phyloP scores from a whole-genome alignment of 225 moss, liverwort and hornwort species.

The Anthoceros angustus region DNA sequence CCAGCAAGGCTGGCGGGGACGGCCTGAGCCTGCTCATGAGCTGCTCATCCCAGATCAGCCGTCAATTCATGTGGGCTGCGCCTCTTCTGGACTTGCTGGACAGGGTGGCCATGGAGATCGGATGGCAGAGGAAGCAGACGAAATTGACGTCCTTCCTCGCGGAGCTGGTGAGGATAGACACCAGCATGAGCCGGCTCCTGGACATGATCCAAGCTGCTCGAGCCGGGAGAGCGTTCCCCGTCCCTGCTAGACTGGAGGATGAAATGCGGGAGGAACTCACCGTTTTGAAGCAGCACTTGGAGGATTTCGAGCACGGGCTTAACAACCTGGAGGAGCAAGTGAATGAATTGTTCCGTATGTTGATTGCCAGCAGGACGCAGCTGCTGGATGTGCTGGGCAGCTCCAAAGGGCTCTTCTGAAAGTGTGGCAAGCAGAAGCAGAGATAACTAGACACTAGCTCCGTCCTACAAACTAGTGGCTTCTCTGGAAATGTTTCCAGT shows the following conservation, averaged over 20 bases:
- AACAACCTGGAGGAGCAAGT: constrained; percentile 22
- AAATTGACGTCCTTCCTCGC: constrained; percentile 20
- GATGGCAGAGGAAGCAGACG: constrained; percentile 19
- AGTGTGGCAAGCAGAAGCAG: neutral
- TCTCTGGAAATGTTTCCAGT: neutral
- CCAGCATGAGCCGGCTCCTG: constrained; percentile 11
- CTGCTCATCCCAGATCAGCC: constrained; percentile 15
- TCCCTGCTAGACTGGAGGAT: constrained; percentile 5
- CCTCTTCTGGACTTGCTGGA: constrained; percentile 20
- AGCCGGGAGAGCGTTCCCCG: constrained; percentile 10
- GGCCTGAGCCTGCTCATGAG: constrained; percentile 12
- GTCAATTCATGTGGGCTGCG: constrained; percentile 20
- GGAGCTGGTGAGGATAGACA: constrained; percentile 23
- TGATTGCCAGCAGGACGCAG: constrained; percentile 21
- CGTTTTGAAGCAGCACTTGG: constrained; percentile 11
- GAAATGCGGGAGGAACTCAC: constrained; percentile 11
- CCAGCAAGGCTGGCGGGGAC: constrained; percentile 22
- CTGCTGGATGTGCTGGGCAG: constrained; percentile 22
- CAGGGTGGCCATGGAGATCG: constrained; percentile 24
- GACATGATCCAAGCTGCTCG: constrained; percentile 13
- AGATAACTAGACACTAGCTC: neutral
- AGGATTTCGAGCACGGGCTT: constrained; percentile 18
- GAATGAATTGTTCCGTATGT: constrained; percentile 25
- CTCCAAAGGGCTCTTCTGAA: constrained; percentile 5
- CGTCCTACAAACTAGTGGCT: neutral